phyloP scores from a whole-genome alignment of 202 grass and related monocot species.

The Brachypodium distachyon region DNA sequence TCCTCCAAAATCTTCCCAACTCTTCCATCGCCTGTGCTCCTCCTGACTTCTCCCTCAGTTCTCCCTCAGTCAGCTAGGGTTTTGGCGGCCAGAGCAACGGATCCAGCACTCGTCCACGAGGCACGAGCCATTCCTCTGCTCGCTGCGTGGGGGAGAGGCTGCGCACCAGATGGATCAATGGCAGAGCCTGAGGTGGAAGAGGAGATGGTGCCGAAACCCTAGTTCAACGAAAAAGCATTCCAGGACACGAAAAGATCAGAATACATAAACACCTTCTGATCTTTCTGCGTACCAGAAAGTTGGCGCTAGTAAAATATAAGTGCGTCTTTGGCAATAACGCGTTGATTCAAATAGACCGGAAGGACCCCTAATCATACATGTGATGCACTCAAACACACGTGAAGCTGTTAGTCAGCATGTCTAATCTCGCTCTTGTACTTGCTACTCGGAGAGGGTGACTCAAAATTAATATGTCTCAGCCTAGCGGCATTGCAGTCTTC shows the following conservation, averaged over 20 bases:
- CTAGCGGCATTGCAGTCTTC: background rate
- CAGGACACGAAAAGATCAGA: background rate
- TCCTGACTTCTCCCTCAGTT: too few relatives aligned
- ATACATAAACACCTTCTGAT: background rate
- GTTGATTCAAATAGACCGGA: background rate
- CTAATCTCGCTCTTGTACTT: background rate
- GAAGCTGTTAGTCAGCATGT: background rate
- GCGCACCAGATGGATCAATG: too few relatives aligned
- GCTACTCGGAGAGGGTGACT: background rate
- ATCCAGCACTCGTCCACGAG: too few relatives aligned
- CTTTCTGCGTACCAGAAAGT: background rate
- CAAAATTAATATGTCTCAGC: background rate
- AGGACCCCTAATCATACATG: conserved; percentile 3
- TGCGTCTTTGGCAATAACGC: background rate
- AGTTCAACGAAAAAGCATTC: too few relatives aligned
- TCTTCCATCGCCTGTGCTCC: too few relatives aligned
- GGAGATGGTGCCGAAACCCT: too few relatives aligned
- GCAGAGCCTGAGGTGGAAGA: too few relatives aligned
- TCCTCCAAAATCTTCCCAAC: too few relatives aligned
- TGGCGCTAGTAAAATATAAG: background rate
- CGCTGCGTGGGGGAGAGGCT: too few relatives aligned
- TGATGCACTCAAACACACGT: background rate
- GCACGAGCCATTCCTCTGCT: too few relatives aligned
- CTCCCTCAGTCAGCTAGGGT: too few relatives aligned
- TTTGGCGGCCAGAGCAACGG: too few relatives aligned